A percentile compares a stretch with the other conserved stretches of the same genome.
These are phyloP conservation scores for Porcisia deanei DNA, from an alignment of 208 protist genomes.

Conservation along the genomic window DNA sequence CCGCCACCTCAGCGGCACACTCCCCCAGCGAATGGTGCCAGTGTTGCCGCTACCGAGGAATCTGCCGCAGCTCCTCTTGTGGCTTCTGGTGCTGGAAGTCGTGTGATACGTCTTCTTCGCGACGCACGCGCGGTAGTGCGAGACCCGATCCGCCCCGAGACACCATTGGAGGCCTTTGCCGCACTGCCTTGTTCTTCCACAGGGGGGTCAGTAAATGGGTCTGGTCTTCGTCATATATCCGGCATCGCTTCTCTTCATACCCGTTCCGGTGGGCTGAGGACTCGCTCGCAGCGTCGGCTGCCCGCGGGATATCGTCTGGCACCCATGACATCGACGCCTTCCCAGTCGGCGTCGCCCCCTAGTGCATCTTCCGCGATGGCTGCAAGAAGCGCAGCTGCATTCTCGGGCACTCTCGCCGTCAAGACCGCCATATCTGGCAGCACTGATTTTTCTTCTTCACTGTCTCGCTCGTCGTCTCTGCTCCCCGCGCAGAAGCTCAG, in stretches of 20 bases:
- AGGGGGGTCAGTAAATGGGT: background rate
- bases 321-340: slow-evolving; percentile 15
- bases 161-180: slow-evolving; percentile 32
- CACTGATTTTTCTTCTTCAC: background rate
- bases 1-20: background rate
- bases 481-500: background rate
- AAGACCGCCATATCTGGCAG: background rate
- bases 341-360: background rate
- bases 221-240: background rate
- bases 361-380: background rate
- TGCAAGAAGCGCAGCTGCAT: background rate
- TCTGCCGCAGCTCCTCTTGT: background rate
- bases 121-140: slow-evolving; percentile 62
- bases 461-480: background rate
- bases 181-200: background rate
- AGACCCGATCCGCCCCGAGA: slow-evolving; percentile 54
- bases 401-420: background rate
- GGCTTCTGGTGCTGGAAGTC: slow-evolving; percentile 35
- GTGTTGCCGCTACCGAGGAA: no score
- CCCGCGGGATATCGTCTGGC: slow-evolving; percentile 36
- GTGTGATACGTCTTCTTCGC: slow-evolving; percentile 54
- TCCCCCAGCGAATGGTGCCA: background rate
- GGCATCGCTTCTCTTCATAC: slow-evolving; percentile 6
- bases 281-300: slow-evolving; percentile 22
- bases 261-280: slow-evolving; percentile 4